These are phyloP conservation scores for Sicyos baderoa DNA, from an alignment of 306 rosid genomes.

Conservation along the genomic window DNA sequence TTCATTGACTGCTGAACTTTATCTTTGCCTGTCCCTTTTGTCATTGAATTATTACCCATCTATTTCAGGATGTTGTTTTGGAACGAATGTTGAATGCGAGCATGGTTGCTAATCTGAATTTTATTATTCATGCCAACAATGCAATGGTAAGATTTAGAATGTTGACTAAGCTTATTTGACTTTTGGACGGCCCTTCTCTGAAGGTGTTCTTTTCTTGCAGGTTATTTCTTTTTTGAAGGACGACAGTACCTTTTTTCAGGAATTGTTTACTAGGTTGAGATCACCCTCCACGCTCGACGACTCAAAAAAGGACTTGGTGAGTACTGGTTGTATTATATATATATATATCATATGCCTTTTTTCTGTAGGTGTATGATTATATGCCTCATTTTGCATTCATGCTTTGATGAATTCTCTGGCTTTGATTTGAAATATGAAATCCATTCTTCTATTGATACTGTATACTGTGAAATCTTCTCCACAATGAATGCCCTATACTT, in stretches of 20 bases:
- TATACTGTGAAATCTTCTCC: not conserved
- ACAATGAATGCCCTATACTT: not conserved
- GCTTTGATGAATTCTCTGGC: not conserved
- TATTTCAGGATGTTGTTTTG: conserved; percentile 80
- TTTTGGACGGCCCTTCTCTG: not conserved
- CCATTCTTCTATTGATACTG: not conserved
- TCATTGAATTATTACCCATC: conserved; percentile 24
- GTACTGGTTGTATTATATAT: no score
- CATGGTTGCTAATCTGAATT: conserved; percentile 61
- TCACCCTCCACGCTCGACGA: conserved; percentile 55
- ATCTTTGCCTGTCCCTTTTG: conserved; percentile 12
- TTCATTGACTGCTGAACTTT: conserved; percentile 12
- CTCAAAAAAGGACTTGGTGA: conserved; percentile 77
- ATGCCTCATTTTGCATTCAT: not conserved
- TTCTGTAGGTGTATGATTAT: conserved; percentile 11
- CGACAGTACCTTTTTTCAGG: conserved; percentile 79
- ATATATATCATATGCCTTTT: not conserved
- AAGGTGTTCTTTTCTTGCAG: conserved; percentile 33
- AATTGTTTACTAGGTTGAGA: conserved; percentile 76
- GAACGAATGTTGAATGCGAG: conserved; percentile 74
- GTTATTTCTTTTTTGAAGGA: conserved; percentile 81
- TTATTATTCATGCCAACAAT: conserved; percentile 78
- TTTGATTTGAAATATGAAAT: not conserved
- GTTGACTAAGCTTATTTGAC: conserved; percentile 7
- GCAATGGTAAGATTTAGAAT: conserved; percentile 53